These are phyloP conservation scores for Malassezia nana DNA, from an alignment of 1,284 basidiomycete species.

Conservation along the genomic window DNA sequence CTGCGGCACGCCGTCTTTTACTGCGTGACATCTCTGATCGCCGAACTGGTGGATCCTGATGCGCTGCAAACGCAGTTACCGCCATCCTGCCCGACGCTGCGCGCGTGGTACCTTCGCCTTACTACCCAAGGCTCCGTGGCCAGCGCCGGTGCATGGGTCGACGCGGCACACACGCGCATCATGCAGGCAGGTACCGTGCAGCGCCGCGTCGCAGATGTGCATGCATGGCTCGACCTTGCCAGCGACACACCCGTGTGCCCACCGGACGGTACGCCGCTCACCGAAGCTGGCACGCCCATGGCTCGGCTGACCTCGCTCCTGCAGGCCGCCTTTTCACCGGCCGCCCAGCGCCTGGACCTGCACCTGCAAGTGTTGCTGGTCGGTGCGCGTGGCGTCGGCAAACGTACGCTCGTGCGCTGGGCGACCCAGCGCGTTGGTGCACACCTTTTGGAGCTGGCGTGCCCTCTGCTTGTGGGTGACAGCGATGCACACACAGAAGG, in stretches of 20 bases:
- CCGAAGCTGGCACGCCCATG: constrained; percentile 21
- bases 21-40: constrained; percentile 67
- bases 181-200: constrained; percentile 69
- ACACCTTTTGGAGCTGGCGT: constrained; percentile 76
- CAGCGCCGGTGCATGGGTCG: constrained; percentile 50
- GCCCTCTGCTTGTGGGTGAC: constrained; percentile 74
- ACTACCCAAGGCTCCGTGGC: background rate
- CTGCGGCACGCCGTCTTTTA: constrained; percentile 59
- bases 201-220: constrained; percentile 58
- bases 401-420: constrained; percentile 56
- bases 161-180: constrained; percentile 63
- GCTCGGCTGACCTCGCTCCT: constrained; percentile 26
- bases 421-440: constrained; percentile 62
- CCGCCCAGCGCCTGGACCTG: constrained; percentile 29
- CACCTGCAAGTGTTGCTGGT: constrained; percentile 57
- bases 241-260: constrained; percentile 27
- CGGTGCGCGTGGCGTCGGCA: constrained; percentile 65
- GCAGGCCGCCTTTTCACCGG: constrained; percentile 31
- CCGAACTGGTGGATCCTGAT: constrained; percentile 37
- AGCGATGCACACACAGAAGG: constrained; percentile 69
- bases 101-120: constrained; percentile 9
- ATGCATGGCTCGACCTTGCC: constrained; percentile 55
- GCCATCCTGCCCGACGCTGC: constrained; percentile 1
- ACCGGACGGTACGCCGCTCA: constrained; percentile 18
- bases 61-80: background rate